These are phyloP conservation scores for Apiospora aurea DNA, from an alignment of 2,329 filamentous ascomycete species.

Conservation along the genomic window DNA sequence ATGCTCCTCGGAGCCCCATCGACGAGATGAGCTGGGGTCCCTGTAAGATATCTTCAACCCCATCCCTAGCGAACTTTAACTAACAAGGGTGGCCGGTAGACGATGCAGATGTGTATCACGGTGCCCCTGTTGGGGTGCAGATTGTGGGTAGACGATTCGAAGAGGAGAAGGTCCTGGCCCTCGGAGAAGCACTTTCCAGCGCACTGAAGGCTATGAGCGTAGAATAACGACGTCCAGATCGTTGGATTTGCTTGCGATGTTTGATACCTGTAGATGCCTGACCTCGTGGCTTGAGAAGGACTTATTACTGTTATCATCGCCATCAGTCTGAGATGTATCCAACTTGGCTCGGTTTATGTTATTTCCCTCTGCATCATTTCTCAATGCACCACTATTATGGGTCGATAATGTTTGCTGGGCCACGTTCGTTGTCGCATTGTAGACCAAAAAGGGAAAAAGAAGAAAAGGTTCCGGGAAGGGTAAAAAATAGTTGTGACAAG, in stretches of 20 bases:
- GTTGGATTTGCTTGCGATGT: neutral
- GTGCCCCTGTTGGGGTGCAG: slow-evolving; percentile 55
- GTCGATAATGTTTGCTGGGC: no score
- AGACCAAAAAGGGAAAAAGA: neutral
- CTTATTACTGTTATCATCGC: no score
- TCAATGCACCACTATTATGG: no score
- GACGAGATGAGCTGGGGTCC: neutral
- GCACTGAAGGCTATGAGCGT: neutral
- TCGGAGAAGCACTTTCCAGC: neutral
- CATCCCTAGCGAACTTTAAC: neutral
- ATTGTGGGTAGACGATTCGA: slow-evolving; percentile 48
- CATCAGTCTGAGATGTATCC: no score
- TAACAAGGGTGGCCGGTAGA: neutral
- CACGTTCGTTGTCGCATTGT: no score
- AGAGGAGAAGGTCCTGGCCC: neutral
- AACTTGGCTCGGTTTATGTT: neutral
- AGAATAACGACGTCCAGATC: neutral
- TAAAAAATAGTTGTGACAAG: neutral
- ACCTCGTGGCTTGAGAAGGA: no score
- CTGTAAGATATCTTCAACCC: neutral
- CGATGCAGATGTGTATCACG: slow-evolving; percentile 52
- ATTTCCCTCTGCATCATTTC: neutral
- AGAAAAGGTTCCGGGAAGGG: no score
- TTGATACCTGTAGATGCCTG: no score
- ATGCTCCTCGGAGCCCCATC: neutral